Evolutionary conservation across 2,329 filamentous ascomycete species (phyloP), one percentile per base, ranked within the genome.

Genomic region (Metarhizium guizhouense): DNA sequence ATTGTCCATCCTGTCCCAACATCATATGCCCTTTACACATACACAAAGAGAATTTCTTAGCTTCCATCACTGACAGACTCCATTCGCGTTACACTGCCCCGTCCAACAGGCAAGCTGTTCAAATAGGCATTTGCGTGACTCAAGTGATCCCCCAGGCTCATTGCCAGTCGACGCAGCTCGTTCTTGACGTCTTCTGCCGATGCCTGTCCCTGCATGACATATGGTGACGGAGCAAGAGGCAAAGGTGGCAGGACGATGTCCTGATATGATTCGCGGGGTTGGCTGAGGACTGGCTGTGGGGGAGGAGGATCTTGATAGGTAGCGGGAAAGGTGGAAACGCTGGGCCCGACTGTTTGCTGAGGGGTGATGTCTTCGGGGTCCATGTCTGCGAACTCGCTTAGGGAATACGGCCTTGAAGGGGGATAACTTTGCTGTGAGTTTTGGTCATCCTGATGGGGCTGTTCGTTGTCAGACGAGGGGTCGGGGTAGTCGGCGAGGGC

Each of bases 141-240:
- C 4, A 80, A 66, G 54, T 80, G 77, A n/a, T 79, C 76, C 6
- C 73, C 69, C 3, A 80, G 67, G 55, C 72, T 76, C 66, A 76
- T 75, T 14, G 78, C 74, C 57, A 83, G 69, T 18, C 75, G 72
- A 8, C 79, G 73, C 58, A 83, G 70, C 60, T 77, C 72, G 56
- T 76, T 73, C 47, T 76, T 76, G 20, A 80, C 76, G 51, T 82
- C 80, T 29, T 76, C 74, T 4, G 72, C 65, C 0, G 76, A 75
- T 0, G 79, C 78, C 36, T 75, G 72, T 2, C 79, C 79, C 63
- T 83, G 79, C 72, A 84, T 77, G 45, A 81, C 78, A 53, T 74
- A 72, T 2, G 73, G 67, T 1, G 76, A 74, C 2, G 80, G 81
- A 10, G 76, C 75, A 2, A 69, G 68, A 4, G 74, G 77, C 29